These are phyloP conservation scores for Begonia masoniana DNA, from an alignment of 306 rosid species.

Conservation along the genomic window DNA sequence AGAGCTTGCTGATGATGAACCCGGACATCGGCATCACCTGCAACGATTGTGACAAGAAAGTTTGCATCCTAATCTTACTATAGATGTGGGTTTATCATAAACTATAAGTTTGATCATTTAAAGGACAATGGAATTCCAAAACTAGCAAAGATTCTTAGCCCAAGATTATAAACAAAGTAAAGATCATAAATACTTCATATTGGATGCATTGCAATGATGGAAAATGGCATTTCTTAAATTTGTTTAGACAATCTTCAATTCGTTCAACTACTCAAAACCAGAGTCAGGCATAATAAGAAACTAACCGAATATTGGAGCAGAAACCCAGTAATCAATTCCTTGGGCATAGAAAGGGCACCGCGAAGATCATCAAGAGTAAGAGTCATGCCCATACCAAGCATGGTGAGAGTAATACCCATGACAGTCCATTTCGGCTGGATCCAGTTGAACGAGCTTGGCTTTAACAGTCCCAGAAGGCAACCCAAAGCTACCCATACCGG, in stretches of 20 bases:
- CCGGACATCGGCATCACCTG: constrained; percentile 91
- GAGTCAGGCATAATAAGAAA: not conserved
- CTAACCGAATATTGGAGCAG: constrained; percentile 75
- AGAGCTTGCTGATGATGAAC: constrained; percentile 54
- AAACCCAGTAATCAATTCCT: constrained; percentile 55
- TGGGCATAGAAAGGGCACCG: constrained; percentile 66
- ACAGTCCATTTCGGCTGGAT: constrained; percentile 48
- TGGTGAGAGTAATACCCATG: constrained; percentile 40
- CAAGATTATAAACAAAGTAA: no score
- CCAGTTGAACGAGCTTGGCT: constrained; percentile 53
- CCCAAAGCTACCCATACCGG: constrained; percentile 81
- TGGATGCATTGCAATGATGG: no score
- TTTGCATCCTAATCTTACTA: not conserved
- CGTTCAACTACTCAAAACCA: no score
- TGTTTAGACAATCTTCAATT: not conserved
- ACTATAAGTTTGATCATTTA: no score
- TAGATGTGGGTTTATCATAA: no score
- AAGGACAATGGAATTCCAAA: no score
- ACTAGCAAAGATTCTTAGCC: no score
- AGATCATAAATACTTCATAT: no score
- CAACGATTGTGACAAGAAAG: constrained; percentile 7
- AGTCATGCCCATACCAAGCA: constrained; percentile 98
- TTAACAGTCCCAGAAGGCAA: constrained; percentile 43
- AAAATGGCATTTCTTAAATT: not conserved
- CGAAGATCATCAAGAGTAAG: constrained; percentile 75